phyloP scores from a whole-genome alignment of 2,329 filamentous ascomycete species.

The Leptographium galeiforme region DNA sequence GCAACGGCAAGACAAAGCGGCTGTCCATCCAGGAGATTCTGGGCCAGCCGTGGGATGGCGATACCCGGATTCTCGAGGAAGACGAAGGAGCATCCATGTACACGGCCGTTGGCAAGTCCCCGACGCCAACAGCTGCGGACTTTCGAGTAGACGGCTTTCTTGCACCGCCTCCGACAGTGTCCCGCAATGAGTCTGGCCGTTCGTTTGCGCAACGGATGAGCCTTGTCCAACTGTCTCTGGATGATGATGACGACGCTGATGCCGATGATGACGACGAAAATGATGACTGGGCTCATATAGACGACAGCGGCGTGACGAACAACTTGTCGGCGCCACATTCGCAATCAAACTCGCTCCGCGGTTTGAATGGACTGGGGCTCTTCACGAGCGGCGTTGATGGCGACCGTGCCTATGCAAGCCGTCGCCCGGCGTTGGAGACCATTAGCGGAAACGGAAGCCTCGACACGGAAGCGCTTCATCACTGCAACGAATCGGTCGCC shows the following conservation, averaged over 20 bases:
- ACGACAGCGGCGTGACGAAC: slow-evolving; percentile 38
- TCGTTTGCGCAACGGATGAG: slow-evolving; percentile 22
- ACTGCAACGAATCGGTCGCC: neutral
- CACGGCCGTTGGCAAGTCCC: neutral
- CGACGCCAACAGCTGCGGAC: neutral
- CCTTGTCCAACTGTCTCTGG: slow-evolving; percentile 39
- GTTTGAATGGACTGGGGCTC: neutral
- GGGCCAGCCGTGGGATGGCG: slow-evolving; percentile 39
- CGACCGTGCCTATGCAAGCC: slow-evolving; percentile 33
- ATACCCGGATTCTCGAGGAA: slow-evolving; percentile 47
- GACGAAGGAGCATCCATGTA: slow-evolving; percentile 39
- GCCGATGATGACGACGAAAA: slow-evolving; percentile 52
- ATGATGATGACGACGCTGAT: slow-evolving; percentile 50
- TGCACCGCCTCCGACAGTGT: neutral
- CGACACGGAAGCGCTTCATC: slow-evolving; percentile 21
- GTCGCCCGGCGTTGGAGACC: slow-evolving; percentile 39
- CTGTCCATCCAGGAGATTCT: slow-evolving; percentile 47
- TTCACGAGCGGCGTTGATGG: neutral
- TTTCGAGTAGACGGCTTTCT: neutral
- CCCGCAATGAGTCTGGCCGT: slow-evolving; percentile 12
- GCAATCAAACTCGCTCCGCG: slow-evolving; percentile 23
- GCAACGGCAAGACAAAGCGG: slow-evolving; percentile 38
- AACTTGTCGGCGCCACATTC: slow-evolving; percentile 46
- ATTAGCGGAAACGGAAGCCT: slow-evolving; percentile 33
- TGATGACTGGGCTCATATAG: slow-evolving; percentile 48